Evolutionary conservation across 331 rosid species (phyloP).

Genomic region (Telfairia occidentalis): DNA sequence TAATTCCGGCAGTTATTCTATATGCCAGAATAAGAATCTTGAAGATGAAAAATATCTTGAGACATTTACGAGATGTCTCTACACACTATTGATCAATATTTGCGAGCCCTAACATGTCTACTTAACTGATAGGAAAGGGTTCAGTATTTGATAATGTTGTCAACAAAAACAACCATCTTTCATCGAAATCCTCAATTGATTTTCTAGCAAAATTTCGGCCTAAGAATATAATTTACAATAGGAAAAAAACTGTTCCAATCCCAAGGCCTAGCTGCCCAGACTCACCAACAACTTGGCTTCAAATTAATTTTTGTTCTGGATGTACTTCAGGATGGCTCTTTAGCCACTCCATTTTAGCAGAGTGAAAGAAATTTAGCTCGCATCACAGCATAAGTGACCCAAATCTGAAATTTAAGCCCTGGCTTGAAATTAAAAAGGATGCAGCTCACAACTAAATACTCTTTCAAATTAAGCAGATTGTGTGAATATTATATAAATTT

Average conservation of each 20-base stretch:
- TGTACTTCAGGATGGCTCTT: not conserved
- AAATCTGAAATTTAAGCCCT: not conserved
- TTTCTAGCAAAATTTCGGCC: not conserved
- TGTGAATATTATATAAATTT: not conserved
- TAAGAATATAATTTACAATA: too few relatives aligned
- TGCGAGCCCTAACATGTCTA: not conserved
- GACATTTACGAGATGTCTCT: not conserved
- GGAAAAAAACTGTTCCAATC: not conserved
- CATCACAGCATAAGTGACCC: not conserved
- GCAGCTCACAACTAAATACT: not conserved
- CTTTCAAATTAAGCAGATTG: not conserved
- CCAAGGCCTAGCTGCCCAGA: not conserved
- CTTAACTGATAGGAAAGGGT: not conserved
- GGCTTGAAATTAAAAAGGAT: not conserved
- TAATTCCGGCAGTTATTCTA: constrained; percentile 5
- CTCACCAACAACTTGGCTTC: not conserved
- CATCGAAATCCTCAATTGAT: not conserved
- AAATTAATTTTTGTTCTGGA: not conserved
- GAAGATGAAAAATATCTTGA: not conserved
- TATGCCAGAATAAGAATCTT: not conserved
- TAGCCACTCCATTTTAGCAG: not conserved
- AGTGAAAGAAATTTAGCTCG: not conserved
- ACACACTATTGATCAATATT: not conserved
- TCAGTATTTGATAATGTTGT: not conserved
- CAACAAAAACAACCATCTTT: not conserved